A percentile compares a stretch with the other conserved stretches of the same genome.
These are phyloP conservation scores for Cutaneotrichosporon curvatum DNA, from an alignment of 1,284 basidiomycete species.

Conservation along the genomic window DNA sequence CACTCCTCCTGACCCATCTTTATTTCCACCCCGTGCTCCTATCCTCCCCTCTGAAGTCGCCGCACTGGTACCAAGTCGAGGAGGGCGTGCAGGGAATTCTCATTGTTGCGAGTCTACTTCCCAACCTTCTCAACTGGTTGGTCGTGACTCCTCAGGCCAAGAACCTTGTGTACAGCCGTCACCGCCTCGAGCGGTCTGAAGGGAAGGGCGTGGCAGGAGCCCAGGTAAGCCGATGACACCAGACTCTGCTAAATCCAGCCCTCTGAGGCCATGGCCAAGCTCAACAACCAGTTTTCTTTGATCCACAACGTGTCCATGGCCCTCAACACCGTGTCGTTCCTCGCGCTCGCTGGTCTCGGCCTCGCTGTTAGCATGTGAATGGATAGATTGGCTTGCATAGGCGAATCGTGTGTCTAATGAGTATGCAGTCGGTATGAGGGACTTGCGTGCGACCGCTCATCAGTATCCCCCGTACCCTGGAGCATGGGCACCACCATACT, in stretches of 20 bases:
- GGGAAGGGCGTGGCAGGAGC: constrained; percentile 60
- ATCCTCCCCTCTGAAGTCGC: constrained; percentile 44
- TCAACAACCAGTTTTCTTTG: constrained; percentile 59
- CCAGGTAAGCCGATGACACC: constrained; percentile 48
- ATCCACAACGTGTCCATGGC: constrained; percentile 58
- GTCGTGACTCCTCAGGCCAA: constrained; percentile 40
- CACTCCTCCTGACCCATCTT: constrained; percentile 58
- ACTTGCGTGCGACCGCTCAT: no score
- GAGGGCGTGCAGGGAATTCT: constrained; percentile 67
- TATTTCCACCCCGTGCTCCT: constrained; percentile 59
- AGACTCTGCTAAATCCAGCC: constrained; percentile 48
- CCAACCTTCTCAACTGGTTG: constrained; percentile 49
- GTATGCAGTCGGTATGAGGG: background rate
- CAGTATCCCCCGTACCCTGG: no score
- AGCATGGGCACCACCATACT: no score
- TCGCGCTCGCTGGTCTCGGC: constrained; percentile 63
- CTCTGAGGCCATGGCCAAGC: constrained; percentile 59
- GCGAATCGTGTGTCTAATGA: background rate
- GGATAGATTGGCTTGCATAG: no score
- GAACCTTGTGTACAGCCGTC: constrained; percentile 60
- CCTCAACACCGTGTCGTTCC: constrained; percentile 57
- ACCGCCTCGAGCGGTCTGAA: constrained; percentile 65
- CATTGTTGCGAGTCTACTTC: constrained; percentile 51
- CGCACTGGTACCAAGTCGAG: constrained; percentile 48
- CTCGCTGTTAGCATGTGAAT: constrained; percentile 50